These are phyloP conservation scores for Cinnamomum micranthum DNA, from an alignment of 164 flowering plant species.

Conservation along the genomic window DNA sequence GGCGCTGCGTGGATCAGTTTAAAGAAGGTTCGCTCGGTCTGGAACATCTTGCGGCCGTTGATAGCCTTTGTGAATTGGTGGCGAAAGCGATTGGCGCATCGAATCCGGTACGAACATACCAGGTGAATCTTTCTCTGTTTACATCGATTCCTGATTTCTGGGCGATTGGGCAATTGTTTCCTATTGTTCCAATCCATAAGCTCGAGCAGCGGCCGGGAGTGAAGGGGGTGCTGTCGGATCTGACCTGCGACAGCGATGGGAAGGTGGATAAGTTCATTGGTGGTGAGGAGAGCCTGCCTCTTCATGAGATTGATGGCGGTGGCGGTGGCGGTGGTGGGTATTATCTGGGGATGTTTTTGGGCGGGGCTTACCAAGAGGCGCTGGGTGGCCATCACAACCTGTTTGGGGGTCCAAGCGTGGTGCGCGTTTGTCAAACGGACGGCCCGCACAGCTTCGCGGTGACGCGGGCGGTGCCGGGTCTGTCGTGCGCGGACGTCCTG, in stretches of 20 bases:
- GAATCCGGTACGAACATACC: conserved; percentile 60
- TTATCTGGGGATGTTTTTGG: conserved; percentile 94
- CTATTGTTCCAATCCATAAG: conserved; percentile 84
- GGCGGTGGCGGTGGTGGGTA: conserved; percentile 45
- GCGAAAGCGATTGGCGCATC: conserved; percentile 46
- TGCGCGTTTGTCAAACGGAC: conserved; percentile 81
- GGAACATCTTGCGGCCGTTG: conserved; percentile 83
- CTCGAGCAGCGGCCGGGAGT: conserved; percentile 67
- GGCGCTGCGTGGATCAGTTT: conserved; percentile 78
- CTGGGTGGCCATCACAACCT: conserved; percentile 96
- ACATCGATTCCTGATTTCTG: conserved; percentile 95
- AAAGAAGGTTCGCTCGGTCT: conserved; percentile 75
- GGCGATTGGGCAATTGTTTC: conserved; percentile 91
- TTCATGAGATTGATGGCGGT: conserved; percentile 62
- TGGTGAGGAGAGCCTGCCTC: conserved; percentile 73
- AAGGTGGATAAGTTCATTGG: conserved; percentile 89
- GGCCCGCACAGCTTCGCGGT: conserved; percentile 94
- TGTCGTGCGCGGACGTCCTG: conserved; percentile 76
- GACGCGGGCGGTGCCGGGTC: conserved; percentile 80
- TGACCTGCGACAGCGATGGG: conserved; percentile 99
- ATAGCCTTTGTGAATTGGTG: conserved; percentile 65
- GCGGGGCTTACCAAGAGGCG: conserved; percentile 99
- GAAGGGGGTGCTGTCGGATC: conserved; percentile 75
- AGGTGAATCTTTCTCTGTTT: conserved; percentile 88
- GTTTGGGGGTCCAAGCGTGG: conserved; percentile 94